Base-by-base conservation (phyloP, 225 moss, liverwort and hornwort genomes). In the Marchantia paleacea region DNA sequence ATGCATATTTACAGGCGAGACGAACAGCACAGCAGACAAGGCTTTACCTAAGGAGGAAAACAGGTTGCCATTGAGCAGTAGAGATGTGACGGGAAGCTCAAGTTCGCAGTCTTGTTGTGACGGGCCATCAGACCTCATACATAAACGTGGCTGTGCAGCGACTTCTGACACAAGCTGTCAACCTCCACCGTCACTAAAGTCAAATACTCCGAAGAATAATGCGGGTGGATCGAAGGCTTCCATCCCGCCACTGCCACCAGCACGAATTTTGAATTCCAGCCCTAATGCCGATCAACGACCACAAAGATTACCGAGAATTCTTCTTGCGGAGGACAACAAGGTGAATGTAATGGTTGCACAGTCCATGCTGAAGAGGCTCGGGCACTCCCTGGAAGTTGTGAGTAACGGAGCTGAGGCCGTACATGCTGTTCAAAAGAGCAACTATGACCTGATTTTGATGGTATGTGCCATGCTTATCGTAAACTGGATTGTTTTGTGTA, bases 321-420 rank as follows among this genome's bases (percentile, higher is more conserved):
- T 88, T 64, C 88, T 88, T 16, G 88, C 88, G 7, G 88, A 88
- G 83, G 94, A 95, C 83, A 95, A 93, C 75, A 93, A 89, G 80
- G 91, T 95, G 69, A 95, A 95, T 75, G 90, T 95, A 12, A 86
- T 95, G 79, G 94, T 95, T 70, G 91, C 93, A 12, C 90, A 93
- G 84, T 85, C 90, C 22, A 95, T 95, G 94, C 84, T 95, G 79
- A 90, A 90, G 86, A 85, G 86, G 82, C 85, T 95, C 60, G 94
- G 94, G 48, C 94, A 91, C 78, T 85, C 90, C 31, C 78, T 93
- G 79, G 94, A 95, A 81, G 94, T 95, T 77, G 93, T 91, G 76
- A 89, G 65, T 83, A 95, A 93, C 72, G 94, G 94, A 75, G 90
- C 90, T 3, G 93, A 93, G 69, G 94, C 90, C 52, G 78, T 95